Percentiles rank a stretch among this genome's conserved stretches.
Evolutionary conservation across 192 early-diverging fungal species (phyloP).

Genomic region (Oehlia diaphana): DNA sequence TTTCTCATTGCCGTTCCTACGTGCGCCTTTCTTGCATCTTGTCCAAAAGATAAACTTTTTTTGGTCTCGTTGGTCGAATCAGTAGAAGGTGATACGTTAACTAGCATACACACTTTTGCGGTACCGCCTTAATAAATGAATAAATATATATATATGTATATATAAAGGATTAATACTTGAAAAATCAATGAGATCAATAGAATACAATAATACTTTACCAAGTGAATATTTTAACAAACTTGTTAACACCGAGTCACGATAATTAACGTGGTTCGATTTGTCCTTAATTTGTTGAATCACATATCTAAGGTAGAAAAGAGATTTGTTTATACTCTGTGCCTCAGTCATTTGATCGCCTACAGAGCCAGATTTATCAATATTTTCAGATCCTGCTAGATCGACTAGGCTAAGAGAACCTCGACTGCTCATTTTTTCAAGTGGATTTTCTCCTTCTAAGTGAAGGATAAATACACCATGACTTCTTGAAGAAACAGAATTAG

Average conservation of each 20-base stretch:
- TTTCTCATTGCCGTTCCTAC: neutral
- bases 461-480: conserved; percentile 95
- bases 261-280: conserved; percentile 82
- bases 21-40: neutral
- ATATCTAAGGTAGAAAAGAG: conserved; percentile 83
- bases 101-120: conserved; percentile 98
- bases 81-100: conserved; percentile 88
- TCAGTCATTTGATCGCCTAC: conserved; percentile 88
- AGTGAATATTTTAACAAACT: conserved; percentile 58
- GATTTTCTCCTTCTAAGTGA: conserved; percentile 71
- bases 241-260: conserved; percentile 89
- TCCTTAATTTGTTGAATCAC: conserved; percentile 86
- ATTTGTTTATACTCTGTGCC: conserved; percentile 96
- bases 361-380: conserved; percentile 77
- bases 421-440: conserved; percentile 68
- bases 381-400: conserved; percentile 93
- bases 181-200: conserved; percentile 30
- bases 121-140: conserved; percentile 79
- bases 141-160: too few species aligned
- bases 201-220: conserved; percentile 26
- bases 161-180: conserved; percentile 63
- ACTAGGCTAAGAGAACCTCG: conserved; percentile 87
- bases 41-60: neutral
- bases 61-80: conserved; percentile 75
- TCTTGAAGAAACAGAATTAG: conserved; percentile 92